These are phyloP conservation scores for Vitis hybrid DNA, from an alignment of 177 flowering plant species.

Conservation along the genomic window DNA sequence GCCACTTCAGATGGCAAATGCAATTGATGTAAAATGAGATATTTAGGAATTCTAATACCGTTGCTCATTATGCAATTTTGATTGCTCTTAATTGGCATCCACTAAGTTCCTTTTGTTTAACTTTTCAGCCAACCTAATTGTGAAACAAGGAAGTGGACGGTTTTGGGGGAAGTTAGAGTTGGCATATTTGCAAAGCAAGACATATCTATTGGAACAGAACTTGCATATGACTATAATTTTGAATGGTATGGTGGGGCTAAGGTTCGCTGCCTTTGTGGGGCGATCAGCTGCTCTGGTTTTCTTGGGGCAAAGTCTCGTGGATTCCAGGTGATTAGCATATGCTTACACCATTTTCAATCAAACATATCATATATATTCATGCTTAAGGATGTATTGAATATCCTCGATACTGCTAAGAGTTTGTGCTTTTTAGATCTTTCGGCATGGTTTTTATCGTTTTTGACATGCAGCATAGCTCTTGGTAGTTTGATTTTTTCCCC, in stretches of 20 bases:
- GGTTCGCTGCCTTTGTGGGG: slow-evolving; percentile 97
- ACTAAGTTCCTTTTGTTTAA: slow-evolving; percentile 17
- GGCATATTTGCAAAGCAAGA: slow-evolving; percentile 94
- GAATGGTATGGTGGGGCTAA: slow-evolving; percentile 99
- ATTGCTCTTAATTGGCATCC: slow-evolving; percentile 9
- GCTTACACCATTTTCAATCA: not conserved
- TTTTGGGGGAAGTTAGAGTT: slow-evolving; percentile 88
- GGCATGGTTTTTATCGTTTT: too few species aligned
- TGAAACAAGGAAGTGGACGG: slow-evolving; percentile 97
- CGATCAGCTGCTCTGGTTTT: slow-evolving; percentile 79
- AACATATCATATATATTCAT: too few species aligned
- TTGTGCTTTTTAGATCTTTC: too few species aligned
- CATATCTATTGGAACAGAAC: slow-evolving; percentile 69
- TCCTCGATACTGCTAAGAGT: too few species aligned
- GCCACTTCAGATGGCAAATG: slow-evolving; percentile 15
- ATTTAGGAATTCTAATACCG: not conserved
- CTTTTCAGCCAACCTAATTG: slow-evolving; percentile 86
- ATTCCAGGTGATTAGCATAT: slow-evolving; percentile 59
- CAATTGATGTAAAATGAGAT: not conserved
- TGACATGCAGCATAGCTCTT: too few species aligned
- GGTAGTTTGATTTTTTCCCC: too few species aligned
- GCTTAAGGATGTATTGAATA: too few species aligned
- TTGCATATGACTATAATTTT: slow-evolving; percentile 91
- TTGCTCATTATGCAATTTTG: not conserved
- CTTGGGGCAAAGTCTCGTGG: slow-evolving; percentile 99